A percentile compares a stretch with the other conserved stretches of the same genome.
Evolutionary conservation across 1,139 yeast genomes (phyloP).

Genomic region (Blastobotrys petasosporus): DNA sequence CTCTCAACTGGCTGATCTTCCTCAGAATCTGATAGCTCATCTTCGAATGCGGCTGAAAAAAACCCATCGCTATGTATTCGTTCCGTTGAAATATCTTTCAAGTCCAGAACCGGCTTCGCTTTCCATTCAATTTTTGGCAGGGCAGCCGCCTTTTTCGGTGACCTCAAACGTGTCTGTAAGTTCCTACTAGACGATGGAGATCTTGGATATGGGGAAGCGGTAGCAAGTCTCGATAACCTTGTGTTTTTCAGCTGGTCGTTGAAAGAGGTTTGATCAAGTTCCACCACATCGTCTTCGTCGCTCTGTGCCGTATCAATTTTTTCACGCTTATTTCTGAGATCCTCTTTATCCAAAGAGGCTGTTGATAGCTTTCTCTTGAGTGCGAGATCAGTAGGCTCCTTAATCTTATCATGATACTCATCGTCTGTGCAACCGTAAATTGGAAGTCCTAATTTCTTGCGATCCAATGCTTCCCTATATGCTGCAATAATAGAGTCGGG

Average conservation of each 20-base stretch:
- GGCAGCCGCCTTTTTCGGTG: slow-evolving; percentile 5
- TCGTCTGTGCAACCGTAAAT: not conserved
- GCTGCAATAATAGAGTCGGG: slow-evolving; percentile 13
- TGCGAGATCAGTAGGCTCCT: slow-evolving; percentile 2
- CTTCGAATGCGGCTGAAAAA: slow-evolving; percentile 28
- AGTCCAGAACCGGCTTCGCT: slow-evolving; percentile 24
- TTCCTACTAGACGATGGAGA: too few relatives aligned
- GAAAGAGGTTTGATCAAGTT: slow-evolving; percentile 7
- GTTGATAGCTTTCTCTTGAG: slow-evolving; percentile 1
- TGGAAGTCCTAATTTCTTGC: slow-evolving; percentile 6
- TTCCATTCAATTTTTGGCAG: slow-evolving; percentile 20
- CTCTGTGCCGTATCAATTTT: not conserved
- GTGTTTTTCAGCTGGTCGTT: not conserved
- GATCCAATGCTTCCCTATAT: slow-evolving; percentile 13
- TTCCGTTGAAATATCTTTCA: slow-evolving; percentile 25
- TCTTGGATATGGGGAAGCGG: too few relatives aligned
- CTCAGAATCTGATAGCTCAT: slow-evolving; percentile 19
- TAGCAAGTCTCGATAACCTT: too few relatives aligned
- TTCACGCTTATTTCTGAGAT: not conserved
- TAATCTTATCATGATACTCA: slow-evolving; percentile 3
- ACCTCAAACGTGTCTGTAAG: not conserved
- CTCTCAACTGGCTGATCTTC: not conserved
- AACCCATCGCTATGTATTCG: slow-evolving; percentile 27
- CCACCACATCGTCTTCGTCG: slow-evolving; percentile 7
- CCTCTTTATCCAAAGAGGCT: not conserved